Evolutionary conservation across 768 basidiomycete species (phyloP), one percentile per base, ranked within the genome.

Genomic region (Hygrophorus russula): DNA sequence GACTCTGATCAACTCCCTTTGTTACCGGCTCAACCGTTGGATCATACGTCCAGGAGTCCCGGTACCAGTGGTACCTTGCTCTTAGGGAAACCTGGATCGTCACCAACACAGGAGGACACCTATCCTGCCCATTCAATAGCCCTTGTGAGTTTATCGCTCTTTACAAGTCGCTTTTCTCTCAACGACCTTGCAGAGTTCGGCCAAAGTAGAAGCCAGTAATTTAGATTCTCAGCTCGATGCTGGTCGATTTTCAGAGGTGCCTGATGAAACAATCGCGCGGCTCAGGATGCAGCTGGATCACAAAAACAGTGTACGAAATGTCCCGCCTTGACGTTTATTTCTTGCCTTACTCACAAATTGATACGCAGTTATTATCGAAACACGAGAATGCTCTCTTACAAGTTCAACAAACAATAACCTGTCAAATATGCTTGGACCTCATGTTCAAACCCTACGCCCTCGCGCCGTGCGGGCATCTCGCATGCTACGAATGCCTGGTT

Each of bases 341-440:
- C 41, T 9, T 6, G 18, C 6, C 35, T 27, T 35, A 14, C 15
- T 10, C n/a, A 17, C 11, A 20, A 19, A 27, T 31, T 4, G 17
- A n/a, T 12, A 10, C 48, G 3, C 41, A 78, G 76, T 58, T 75
- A 44, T 60, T 82, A 32, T 51, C 62, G 15, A 65, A 66, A 47
- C 77, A 86, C 49, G 67, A 78, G 60, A 51, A 62, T 7, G 61
- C 77, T 17, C 51, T 83, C n/a, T 56, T 57, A 3, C 65, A 75
- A 44, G 51, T 84, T 34, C 74, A 78, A 7, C 76, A 81, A 48
- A 70, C 79, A 0, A 58, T 85, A 18, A 82, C 76, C 10, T 89
- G 86, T 47, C 82, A 87, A 57, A 80, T 89, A 48, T 89, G 86
- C 54, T 65, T 87, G 19, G 83, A 86, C 51, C 63, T 83, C 17